These are phyloP conservation scores for Chlamydomonas sp. DNA, from an alignment of 139 green algal genomes.

Conservation along the genomic window DNA sequence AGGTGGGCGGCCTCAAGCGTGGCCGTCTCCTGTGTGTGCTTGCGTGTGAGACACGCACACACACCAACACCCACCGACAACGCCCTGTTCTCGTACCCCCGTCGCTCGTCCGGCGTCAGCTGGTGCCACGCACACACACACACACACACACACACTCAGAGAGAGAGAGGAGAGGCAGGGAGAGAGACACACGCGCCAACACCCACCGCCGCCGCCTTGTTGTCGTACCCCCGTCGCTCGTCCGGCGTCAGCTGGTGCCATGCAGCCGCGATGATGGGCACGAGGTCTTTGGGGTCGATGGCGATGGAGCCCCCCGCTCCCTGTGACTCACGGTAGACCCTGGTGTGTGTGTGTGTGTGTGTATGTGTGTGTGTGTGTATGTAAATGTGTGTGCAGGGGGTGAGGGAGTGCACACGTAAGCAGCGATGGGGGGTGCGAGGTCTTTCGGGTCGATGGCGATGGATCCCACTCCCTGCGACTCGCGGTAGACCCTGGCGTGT, in stretches of 20 bases:
- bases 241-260: conserved; percentile 23
- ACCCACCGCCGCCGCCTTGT: not conserved
- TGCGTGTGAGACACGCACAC: not conserved
- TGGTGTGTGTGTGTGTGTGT: too few relatives aligned
- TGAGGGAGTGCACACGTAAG: too few relatives aligned
- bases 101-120: not conserved
- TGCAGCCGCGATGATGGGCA: conserved; percentile 20
- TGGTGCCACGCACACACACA: not conserved
- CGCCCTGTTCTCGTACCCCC: not conserved
- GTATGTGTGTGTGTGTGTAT: too few relatives aligned
- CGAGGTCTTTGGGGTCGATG: conserved; percentile 15
- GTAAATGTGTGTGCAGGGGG: too few relatives aligned
- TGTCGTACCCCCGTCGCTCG: conserved; percentile 19
- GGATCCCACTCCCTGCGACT: not conserved
- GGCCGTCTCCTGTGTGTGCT: not conserved
- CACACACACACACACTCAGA: too few relatives aligned
- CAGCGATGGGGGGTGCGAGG: conserved; percentile 16
- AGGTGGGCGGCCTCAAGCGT: too few relatives aligned
- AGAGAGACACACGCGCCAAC: not conserved
- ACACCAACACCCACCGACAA: not conserved
- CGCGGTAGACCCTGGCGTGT: too few relatives aligned
- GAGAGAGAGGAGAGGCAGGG: too few relatives aligned
- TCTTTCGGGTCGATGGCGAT: conserved; percentile 16
- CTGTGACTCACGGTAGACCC: too few relatives aligned
- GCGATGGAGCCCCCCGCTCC: not conserved